Conservation (phyloP, 805 yeast genomes). For the Candida hispaniensis region DNA sequence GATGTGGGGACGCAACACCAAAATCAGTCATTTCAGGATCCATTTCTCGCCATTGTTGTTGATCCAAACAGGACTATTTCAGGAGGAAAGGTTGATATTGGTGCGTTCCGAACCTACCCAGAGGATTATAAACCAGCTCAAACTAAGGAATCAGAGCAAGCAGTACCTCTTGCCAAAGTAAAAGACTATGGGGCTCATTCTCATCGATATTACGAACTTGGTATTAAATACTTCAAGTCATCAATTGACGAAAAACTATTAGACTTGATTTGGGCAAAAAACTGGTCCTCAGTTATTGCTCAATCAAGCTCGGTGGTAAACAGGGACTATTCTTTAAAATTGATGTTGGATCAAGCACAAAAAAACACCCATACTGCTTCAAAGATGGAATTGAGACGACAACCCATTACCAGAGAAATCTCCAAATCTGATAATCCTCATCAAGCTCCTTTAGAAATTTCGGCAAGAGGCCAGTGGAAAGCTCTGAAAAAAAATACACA, state of each 20-base stretch:
- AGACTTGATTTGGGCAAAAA: slow-evolving; percentile 35
- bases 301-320: slow-evolving; percentile 24
- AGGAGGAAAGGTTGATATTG: slow-evolving; percentile 65
- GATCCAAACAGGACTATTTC: slow-evolving; percentile 64
- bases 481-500: neutral
- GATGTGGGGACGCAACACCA: slow-evolving; percentile 83
- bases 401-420: slow-evolving; percentile 2
- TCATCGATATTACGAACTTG: slow-evolving; percentile 54
- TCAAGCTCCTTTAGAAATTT: slow-evolving; percentile 6
- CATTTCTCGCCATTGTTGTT: slow-evolving; percentile 77
- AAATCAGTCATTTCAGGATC: slow-evolving; percentile 85
- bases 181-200: slow-evolving; percentile 65
- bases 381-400: slow-evolving; percentile 1
- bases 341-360: slow-evolving; percentile 24
- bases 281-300: slow-evolving; percentile 37
- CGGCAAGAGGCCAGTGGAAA: slow-evolving; percentile 13
- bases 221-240: slow-evolving; percentile 49
- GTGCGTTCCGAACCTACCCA: slow-evolving; percentile 72
- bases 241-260: slow-evolving; percentile 40
- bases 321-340: slow-evolving; percentile 24
- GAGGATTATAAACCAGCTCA: slow-evolving; percentile 28
- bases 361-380: slow-evolving; percentile 20
- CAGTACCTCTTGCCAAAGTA: slow-evolving; percentile 41
- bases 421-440: slow-evolving; percentile 10
- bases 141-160: slow-evolving; percentile 18